A percentile compares a stretch with the other conserved stretches of the same genome.
Evolutionary conservation across 2,329 filamentous ascomycete species (phyloP).

Genomic region (Talaromyces sp.): DNA sequence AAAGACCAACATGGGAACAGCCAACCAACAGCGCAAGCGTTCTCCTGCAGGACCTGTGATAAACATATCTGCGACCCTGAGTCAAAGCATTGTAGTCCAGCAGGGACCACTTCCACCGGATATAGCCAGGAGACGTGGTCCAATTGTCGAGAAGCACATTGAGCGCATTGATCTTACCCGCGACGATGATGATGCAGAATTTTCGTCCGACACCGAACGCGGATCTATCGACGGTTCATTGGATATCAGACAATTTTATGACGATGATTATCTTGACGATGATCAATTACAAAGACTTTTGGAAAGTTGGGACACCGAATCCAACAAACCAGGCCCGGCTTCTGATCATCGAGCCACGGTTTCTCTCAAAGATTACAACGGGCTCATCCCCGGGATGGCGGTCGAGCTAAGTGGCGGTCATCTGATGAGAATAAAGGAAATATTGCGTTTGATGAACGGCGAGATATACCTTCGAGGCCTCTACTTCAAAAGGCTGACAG

Average conservation of each 20-base stretch:
- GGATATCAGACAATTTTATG: conserved; percentile 14
- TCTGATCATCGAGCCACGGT: background rate
- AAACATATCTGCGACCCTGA: background rate
- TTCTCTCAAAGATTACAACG: conserved; percentile 11
- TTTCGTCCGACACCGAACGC: conserved; percentile 7
- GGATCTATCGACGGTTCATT: background rate
- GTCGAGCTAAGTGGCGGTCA: conserved; percentile 38
- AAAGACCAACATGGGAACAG: background rate
- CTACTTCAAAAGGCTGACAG: conserved; percentile 32
- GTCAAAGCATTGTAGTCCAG: background rate
- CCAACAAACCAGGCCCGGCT: conserved; percentile 4
- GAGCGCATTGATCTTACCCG: conserved; percentile 10
- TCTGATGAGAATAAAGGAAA: conserved; percentile 41
- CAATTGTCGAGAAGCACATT: background rate
- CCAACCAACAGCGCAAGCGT: background rate
- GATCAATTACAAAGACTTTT: conserved; percentile 24
- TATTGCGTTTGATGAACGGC: conserved; percentile 28
- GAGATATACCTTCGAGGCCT: conserved; percentile 38
- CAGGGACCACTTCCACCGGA: background rate
- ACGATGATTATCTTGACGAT: conserved; percentile 29
- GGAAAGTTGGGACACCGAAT: conserved; percentile 20
- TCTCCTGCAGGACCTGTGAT: background rate
- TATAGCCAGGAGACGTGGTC: background rate
- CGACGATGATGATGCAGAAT: background rate
- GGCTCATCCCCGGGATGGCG: conserved; percentile 27